Evolutionary conservation across 2,329 filamentous ascomycete species (phyloP).

Genomic region (Cladosporium sp.): DNA sequence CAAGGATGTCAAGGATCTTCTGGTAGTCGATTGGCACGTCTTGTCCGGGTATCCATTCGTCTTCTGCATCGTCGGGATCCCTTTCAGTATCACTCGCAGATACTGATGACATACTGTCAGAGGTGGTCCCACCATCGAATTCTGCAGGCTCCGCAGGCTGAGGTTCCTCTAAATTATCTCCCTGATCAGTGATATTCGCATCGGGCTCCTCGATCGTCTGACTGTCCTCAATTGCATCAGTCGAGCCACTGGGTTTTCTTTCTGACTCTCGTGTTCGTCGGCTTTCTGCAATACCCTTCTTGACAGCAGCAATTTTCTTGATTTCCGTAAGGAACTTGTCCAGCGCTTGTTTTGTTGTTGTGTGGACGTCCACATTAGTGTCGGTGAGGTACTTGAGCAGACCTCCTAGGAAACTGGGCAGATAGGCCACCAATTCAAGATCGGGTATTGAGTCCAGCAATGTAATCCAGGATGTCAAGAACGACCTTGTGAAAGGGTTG

Average conservation of each 20-base stretch:
- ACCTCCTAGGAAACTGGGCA: conserved; percentile 87
- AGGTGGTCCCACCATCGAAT: conserved; percentile 38
- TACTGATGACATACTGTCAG: conserved; percentile 47
- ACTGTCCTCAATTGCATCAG: conserved; percentile 15
- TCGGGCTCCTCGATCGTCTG: conserved; percentile 13
- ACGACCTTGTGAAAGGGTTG: conserved; percentile 91
- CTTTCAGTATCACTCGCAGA: conserved; percentile 49
- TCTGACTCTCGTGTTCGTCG: conserved; percentile 14
- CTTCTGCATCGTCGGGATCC: conserved; percentile 58
- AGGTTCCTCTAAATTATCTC: background rate
- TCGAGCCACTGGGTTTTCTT: conserved; percentile 24
- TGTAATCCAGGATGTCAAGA: conserved; percentile 93
- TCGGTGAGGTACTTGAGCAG: conserved; percentile 90
- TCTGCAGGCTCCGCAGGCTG: conserved; percentile 36
- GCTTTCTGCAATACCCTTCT: conserved; percentile 86
- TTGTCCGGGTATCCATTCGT: conserved; percentile 95
- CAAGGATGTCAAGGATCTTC: conserved; percentile 85
- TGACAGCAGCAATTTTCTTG: conserved; percentile 86
- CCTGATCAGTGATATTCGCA: conserved; percentile 1
- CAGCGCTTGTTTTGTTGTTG: conserved; percentile 80
- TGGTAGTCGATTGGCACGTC: conserved; percentile 93
- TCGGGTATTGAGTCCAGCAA: conserved; percentile 95
- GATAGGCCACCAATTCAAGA: conserved; percentile 84
- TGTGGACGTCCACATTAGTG: conserved; percentile 88
- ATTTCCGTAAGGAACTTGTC: conserved; percentile 92